Percentiles rank a stretch among this genome's conserved stretches.
These are phyloP conservation scores for Chlorokybus atmophyticus DNA, from an alignment of 139 green algal genomes.

Conservation along the genomic window DNA sequence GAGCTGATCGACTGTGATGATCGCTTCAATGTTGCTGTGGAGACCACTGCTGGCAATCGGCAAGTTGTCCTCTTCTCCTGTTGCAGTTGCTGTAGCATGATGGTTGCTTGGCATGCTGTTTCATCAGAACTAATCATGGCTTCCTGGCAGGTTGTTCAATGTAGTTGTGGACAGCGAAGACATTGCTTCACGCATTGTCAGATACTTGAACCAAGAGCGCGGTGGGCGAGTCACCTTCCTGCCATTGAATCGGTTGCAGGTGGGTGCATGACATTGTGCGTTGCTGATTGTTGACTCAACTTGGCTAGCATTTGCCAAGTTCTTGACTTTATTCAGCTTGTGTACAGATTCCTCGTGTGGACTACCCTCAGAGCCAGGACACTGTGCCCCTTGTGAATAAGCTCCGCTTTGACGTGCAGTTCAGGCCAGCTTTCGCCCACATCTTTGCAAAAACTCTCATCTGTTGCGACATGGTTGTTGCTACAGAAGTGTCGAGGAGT, in stretches of 20 bases:
- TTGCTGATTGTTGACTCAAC: too few relatives aligned
- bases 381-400: constrained; percentile 61
- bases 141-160: constrained; percentile 46
- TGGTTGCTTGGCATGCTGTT: neutral
- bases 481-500: constrained; percentile 16
- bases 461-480: constrained; percentile 34
- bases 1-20: constrained; percentile 70
- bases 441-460: constrained; percentile 34
- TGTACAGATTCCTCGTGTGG: too few relatives aligned
- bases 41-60: constrained; percentile 55
- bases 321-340: too few relatives aligned
- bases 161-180: constrained; percentile 72
- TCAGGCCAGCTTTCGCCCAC: constrained; percentile 48
- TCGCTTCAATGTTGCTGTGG: constrained; percentile 65
- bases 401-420: constrained; percentile 49
- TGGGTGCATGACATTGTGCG: too few relatives aligned
- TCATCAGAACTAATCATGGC: too few relatives aligned
- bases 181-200: constrained; percentile 51
- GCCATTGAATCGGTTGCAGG: constrained; percentile 65
- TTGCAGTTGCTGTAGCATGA: constrained; percentile 1
- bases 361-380: constrained; percentile 27
- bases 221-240: constrained; percentile 84
- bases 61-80: constrained; percentile 1
- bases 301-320: too few relatives aligned
- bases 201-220: constrained; percentile 45